Conservation (phyloP, 192 early-diverging fungal genomes). For the Coemansia sp. region DNA sequence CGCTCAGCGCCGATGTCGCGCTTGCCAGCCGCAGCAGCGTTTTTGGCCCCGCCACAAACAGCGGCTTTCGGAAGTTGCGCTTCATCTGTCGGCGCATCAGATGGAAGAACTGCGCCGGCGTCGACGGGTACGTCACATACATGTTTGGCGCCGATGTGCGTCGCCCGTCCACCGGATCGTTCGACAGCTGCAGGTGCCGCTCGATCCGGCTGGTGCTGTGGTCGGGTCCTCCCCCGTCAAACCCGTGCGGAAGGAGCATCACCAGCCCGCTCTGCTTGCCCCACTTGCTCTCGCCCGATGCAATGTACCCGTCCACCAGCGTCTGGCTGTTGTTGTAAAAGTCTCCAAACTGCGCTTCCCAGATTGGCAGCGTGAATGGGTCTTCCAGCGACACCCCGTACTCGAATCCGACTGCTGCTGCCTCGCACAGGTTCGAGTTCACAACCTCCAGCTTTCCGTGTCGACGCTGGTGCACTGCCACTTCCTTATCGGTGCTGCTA, state of each 20-base stretch:
- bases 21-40: slow-evolving; percentile 66
- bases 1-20: slow-evolving; percentile 70
- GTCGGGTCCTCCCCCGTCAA: slow-evolving; percentile 95
- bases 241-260: slow-evolving; percentile 92
- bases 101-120: slow-evolving; percentile 96
- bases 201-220: slow-evolving; percentile 89
- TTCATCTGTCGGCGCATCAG: slow-evolving; percentile 87
- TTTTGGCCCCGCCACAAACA: slow-evolving; percentile 82
- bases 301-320: slow-evolving; percentile 88
- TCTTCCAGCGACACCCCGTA: slow-evolving; percentile 90
- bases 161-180: slow-evolving; percentile 64
- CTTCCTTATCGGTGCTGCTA: background rate
- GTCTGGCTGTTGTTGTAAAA: slow-evolving; percentile 98
- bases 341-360: slow-evolving; percentile 99
- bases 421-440: slow-evolving; percentile 88
- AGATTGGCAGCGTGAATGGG: slow-evolving; percentile 88
- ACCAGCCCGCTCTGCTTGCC: slow-evolving; percentile 87
- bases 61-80: slow-evolving; percentile 89
- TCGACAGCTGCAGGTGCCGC: slow-evolving; percentile 89
- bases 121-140: slow-evolving; percentile 88
- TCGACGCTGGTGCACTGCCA: slow-evolving; percentile 25
- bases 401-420: slow-evolving; percentile 94
- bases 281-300: slow-evolving; percentile 93
- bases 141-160: slow-evolving; percentile 75
- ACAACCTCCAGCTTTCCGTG: slow-evolving; percentile 78